Percentiles rank a stretch among this genome's conserved stretches.
These are phyloP conservation scores for Wickerhamiella sorbophila DNA, from an alignment of 805 yeast species.

Conservation along the genomic window DNA sequence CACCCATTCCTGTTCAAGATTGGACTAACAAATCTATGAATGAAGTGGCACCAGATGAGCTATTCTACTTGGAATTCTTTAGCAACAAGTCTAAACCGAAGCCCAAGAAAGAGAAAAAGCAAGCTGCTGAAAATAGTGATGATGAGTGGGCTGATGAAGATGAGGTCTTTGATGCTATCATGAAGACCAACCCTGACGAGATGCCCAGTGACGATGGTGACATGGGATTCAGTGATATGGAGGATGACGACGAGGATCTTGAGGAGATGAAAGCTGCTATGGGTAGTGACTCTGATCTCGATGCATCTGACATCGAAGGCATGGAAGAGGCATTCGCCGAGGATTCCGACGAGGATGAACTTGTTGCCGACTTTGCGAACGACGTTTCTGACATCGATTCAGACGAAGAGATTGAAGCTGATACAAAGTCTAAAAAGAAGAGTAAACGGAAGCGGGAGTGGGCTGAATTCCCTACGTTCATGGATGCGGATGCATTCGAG, in stretches of 20 bases:
- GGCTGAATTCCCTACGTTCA: constrained; percentile 16
- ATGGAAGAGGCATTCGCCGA: constrained; percentile 58
- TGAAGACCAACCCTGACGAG: constrained; percentile 59
- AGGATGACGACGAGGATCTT: constrained; percentile 26
- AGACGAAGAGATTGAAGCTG: constrained; percentile 1
- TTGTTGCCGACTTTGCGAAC: constrained; percentile 1
- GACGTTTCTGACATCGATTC: neutral
- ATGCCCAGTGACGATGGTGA: constrained; percentile 42
- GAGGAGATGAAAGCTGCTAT: constrained; percentile 26
- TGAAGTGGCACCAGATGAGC: constrained; percentile 72
- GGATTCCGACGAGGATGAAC: constrained; percentile 16
- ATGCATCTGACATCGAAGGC: constrained; percentile 77
- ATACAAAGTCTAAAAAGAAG: constrained; percentile 7
- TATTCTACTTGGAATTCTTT: constrained; percentile 78
- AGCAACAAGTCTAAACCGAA: constrained; percentile 28
- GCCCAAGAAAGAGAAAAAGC: constrained; percentile 22
- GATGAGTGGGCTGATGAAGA: constrained; percentile 40
- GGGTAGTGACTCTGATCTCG: constrained; percentile 32
- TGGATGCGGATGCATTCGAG: constrained; percentile 20
- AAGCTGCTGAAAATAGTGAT: constrained; percentile 22
- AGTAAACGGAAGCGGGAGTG: constrained; percentile 19
- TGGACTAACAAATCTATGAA: constrained; percentile 52
- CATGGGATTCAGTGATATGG: constrained; percentile 20
- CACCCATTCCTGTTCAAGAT: constrained; percentile 72
- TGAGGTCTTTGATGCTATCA: constrained; percentile 70